Percentiles rank a stretch among this genome's conserved stretches.
Conservation (phyloP, 805 yeast genomes). For the Barnettozyma siamensis region DNA sequence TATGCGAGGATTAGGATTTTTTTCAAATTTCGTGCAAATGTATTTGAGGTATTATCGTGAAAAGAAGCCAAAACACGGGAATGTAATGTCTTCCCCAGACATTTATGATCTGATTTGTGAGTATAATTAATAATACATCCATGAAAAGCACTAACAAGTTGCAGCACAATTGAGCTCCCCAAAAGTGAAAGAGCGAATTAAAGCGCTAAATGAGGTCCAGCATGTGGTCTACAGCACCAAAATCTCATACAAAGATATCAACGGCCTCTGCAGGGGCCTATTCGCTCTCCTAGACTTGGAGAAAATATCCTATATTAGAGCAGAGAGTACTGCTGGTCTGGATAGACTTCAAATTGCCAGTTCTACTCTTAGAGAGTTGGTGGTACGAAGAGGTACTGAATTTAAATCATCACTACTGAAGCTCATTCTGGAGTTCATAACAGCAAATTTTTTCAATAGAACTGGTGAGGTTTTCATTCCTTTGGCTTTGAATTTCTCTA, state of each 20-base stretch:
- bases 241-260: slow-evolving; percentile 22
- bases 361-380: slow-evolving; percentile 25
- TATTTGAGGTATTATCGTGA: no score
- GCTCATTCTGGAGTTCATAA: slow-evolving; percentile 9
- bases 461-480: slow-evolving; percentile 23
- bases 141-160: slow-evolving; percentile 6
- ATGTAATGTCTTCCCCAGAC: slow-evolving; percentile 10
- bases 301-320: slow-evolving; percentile 24
- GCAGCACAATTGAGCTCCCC: slow-evolving; percentile 36
- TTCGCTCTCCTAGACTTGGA: slow-evolving; percentile 33
- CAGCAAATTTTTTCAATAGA: slow-evolving; percentile 8
- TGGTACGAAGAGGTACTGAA: slow-evolving; percentile 9
- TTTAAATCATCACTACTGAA: slow-evolving; percentile 16
- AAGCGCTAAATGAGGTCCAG: slow-evolving; percentile 39
- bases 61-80: neutral
- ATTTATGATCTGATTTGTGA: slow-evolving; percentile 6
- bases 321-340: slow-evolving; percentile 24
- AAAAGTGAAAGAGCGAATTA: slow-evolving; percentile 50
- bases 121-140: neutral
- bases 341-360: slow-evolving; percentile 30
- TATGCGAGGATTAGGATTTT: no score
- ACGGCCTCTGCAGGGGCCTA: slow-evolving; percentile 23
- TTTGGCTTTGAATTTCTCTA: slow-evolving; percentile 25
- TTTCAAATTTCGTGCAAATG: no score
- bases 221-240: slow-evolving; percentile 20